phyloP scores from a whole-genome alignment of 169 alveolate genomes.

The Plasmodium billcollinsi region DNA sequence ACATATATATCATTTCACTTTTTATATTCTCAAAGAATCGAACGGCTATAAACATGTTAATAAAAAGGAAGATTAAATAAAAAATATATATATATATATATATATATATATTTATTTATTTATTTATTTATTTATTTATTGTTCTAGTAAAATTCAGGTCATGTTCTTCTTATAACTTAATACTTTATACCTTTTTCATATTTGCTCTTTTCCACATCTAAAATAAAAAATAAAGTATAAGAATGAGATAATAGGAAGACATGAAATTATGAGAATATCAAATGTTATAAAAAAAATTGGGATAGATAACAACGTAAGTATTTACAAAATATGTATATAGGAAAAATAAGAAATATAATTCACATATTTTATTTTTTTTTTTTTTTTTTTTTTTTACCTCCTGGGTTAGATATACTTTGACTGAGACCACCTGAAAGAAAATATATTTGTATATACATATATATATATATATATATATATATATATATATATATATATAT shows the following conservation, averaged over 20 bases:
- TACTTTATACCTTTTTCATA: slow-evolving; percentile 43
- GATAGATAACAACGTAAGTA: no score
- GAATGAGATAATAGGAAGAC: not conserved
- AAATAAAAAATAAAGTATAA: not conserved
- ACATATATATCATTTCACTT: slow-evolving; percentile 6
- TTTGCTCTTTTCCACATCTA: slow-evolving; percentile 62
- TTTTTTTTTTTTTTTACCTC: slow-evolving; percentile 26
- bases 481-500: not conserved
- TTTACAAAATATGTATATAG: not conserved
- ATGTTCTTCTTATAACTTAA: not conserved
- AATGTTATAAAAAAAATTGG: not conserved
- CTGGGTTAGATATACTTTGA: slow-evolving; percentile 36
- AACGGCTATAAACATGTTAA: slow-evolving; percentile 7
- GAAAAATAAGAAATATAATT: not conserved
- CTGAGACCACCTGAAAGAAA: slow-evolving; percentile 43
- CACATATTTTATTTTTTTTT: not conserved
- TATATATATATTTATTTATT: not conserved
- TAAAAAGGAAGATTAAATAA: not conserved
- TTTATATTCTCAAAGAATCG: slow-evolving; percentile 38
- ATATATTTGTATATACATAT: not conserved
- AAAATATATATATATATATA: not conserved
- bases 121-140: not conserved
- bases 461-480: not conserved
- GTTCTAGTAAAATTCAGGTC: not conserved
- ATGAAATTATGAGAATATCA: not conserved